Evolutionary conservation across 257 asterid genomes (phyloP).

Genomic region (Rauvolfia tetraphylla): DNA sequence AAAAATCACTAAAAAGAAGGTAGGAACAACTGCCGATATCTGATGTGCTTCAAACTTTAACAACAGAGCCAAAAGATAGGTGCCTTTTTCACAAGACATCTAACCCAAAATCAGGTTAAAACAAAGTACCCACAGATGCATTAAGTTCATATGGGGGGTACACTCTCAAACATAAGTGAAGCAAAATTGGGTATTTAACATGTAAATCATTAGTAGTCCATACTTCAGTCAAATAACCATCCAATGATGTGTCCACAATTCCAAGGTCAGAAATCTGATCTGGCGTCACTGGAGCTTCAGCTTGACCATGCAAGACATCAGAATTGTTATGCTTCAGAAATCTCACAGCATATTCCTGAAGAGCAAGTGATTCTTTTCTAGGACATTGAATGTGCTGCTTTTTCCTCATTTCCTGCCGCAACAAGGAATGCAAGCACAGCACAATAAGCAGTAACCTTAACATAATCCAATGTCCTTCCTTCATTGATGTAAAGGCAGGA

Average conservation of each 20-base stretch:
- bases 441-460: constrained; percentile 10
- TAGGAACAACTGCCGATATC: background rate
- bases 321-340: constrained; percentile 48
- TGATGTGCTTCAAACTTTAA: background rate
- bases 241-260: constrained; percentile 48
- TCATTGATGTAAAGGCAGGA: background rate
- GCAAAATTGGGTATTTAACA: background rate
- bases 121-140: background rate
- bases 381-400: constrained; percentile 45
- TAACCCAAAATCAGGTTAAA: background rate
- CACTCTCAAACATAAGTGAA: constrained; percentile 16
- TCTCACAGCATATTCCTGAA: constrained; percentile 66
- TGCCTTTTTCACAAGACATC: background rate
- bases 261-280: constrained; percentile 57
- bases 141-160: background rate
- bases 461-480: background rate
- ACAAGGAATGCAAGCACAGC: constrained; percentile 11
- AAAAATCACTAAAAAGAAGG: background rate
- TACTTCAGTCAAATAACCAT: constrained; percentile 66
- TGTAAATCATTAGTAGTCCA: constrained; percentile 13
- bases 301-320: constrained; percentile 31
- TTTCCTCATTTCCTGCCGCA: constrained; percentile 54
- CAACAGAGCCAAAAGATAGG: background rate
- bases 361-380: constrained; percentile 42
- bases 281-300: constrained; percentile 63